These are phyloP conservation scores for Coccomyxa sp. DNA, from an alignment of 139 green algal genomes.

Conservation along the genomic window DNA sequence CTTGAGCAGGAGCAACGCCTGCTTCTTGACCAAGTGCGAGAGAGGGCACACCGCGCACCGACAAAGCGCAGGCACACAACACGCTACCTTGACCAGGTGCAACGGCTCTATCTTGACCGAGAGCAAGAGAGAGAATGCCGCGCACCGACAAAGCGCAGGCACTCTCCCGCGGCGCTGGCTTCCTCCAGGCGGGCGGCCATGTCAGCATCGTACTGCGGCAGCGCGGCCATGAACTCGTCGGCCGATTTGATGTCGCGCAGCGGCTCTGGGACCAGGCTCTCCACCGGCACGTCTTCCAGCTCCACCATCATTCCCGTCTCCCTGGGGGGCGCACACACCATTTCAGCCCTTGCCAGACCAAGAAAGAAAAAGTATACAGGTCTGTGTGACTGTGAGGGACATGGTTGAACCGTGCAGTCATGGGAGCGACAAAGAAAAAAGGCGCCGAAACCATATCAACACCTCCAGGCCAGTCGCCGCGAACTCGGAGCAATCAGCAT, in stretches of 20 bases:
- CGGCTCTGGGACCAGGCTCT: slow-evolving; percentile 80
- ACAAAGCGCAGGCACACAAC: slow-evolving; percentile 93
- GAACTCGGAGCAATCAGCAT: too few relatives aligned
- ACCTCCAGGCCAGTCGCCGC: too few relatives aligned
- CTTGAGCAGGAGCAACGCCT: too few relatives aligned
- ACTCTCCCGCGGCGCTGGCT: slow-evolving; percentile 78
- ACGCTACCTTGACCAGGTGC: too few relatives aligned
- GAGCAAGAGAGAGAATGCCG: too few relatives aligned
- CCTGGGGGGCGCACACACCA: slow-evolving; percentile 12
- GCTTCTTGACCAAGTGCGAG: too few relatives aligned
- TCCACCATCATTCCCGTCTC: slow-evolving; percentile 86
- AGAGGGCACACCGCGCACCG: too few relatives aligned
- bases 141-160: slow-evolving; percentile 84
- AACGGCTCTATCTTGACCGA: too few relatives aligned
- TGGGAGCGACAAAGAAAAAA: too few relatives aligned
- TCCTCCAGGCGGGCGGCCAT: slow-evolving; percentile 63
- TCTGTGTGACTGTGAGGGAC: background rate
- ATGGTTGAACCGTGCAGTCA: too few relatives aligned
- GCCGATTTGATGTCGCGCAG: slow-evolving; percentile 40
- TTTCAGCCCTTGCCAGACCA: background rate
- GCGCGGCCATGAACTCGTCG: slow-evolving; percentile 78
- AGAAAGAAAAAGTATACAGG: background rate
- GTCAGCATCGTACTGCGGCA: slow-evolving; percentile 86
- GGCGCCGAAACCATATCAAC: too few relatives aligned
- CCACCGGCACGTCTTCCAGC: slow-evolving; percentile 79